Conservation (phyloP, 2,329 filamentous ascomycete genomes). For the Periconia sp. region DNA sequence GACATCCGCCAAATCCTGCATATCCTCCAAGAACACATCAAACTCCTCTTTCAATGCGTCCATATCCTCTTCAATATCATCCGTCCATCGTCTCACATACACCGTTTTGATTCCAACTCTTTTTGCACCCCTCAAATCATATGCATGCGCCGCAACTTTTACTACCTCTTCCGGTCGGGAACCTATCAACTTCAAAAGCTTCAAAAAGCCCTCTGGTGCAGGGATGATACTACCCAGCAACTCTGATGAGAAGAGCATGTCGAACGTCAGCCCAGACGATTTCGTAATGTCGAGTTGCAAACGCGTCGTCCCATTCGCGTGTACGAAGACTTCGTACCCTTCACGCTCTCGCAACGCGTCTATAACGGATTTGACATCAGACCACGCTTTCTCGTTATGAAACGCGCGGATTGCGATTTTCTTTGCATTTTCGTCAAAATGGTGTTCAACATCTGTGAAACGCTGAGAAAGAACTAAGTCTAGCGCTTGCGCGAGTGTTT, state of each 20-base stretch:
- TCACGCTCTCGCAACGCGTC: background rate
- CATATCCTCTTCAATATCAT: conserved; percentile 6
- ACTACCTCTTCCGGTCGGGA: conserved; percentile 51
- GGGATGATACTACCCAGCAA: conserved; percentile 51
- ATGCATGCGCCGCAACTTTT: conserved; percentile 58
- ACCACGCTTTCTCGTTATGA: conserved; percentile 3
- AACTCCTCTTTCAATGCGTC: background rate
- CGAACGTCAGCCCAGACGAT: conserved; percentile 48
- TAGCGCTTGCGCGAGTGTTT: background rate
- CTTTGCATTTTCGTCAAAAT: background rate
- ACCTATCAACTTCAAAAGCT: conserved; percentile 49
- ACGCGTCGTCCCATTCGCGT: conserved; percentile 57
- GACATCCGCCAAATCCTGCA: background rate
- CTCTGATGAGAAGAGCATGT: conserved; percentile 57
- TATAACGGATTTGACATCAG: background rate
- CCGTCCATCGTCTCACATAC: conserved; percentile 7
- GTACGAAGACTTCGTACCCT: conserved; percentile 45
- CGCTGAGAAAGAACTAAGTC: background rate
- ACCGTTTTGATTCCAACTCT: conserved; percentile 19
- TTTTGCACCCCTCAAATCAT: conserved; percentile 54
- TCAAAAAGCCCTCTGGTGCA: conserved; percentile 48
- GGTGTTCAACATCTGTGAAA: background rate
- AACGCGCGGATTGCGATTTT: conserved; percentile 1
- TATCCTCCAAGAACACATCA: conserved; percentile 1
- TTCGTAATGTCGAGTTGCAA: conserved; percentile 55